Evolutionary conservation across 257 asterid genomes (phyloP).

Genomic region (Nyctanthes arbortristis): DNA sequence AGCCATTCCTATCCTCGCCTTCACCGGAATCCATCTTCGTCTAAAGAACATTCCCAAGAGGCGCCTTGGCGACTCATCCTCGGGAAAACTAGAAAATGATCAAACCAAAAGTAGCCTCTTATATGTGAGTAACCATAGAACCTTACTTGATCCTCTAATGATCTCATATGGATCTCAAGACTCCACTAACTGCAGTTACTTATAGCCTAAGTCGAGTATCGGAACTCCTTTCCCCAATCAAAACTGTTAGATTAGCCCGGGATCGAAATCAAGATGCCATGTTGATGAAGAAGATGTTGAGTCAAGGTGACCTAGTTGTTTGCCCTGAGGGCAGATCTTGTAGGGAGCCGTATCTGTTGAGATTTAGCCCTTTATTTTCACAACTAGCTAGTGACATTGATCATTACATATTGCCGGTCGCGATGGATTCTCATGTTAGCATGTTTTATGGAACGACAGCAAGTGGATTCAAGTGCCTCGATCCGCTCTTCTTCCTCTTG

Average conservation of each 20-base stretch:
- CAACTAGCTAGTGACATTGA: slow-evolving; percentile 34
- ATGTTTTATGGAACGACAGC: slow-evolving; percentile 65
- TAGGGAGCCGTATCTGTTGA: slow-evolving; percentile 56
- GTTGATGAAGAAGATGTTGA: slow-evolving; percentile 35
- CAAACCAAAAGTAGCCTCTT: slow-evolving; percentile 27
- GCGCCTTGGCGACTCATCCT: background rate
- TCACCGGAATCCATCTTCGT: slow-evolving; percentile 22
- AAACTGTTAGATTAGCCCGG: slow-evolving; percentile 42
- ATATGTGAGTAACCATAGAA: slow-evolving; percentile 53
- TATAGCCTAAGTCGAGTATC: slow-evolving; percentile 51
- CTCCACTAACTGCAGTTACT: slow-evolving; percentile 45
- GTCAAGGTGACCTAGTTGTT: slow-evolving; percentile 43
- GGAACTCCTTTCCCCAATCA: slow-evolving; percentile 42
- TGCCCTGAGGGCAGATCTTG: slow-evolving; percentile 73
- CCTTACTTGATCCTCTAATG: slow-evolving; percentile 45
- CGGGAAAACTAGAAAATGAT: background rate
- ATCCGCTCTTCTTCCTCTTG: slow-evolving; percentile 45
- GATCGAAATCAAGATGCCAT: slow-evolving; percentile 40
- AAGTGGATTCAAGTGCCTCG: slow-evolving; percentile 43
- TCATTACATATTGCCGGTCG: slow-evolving; percentile 41
- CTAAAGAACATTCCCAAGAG: slow-evolving; percentile 10
- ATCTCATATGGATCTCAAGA: slow-evolving; percentile 28
- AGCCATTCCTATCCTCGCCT: slow-evolving; percentile 10
- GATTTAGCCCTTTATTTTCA: slow-evolving; percentile 59
- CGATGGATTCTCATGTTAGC: slow-evolving; percentile 35